phyloP scores from a whole-genome alignment of 2,329 filamentous ascomycete genomes.

The Coniella vitis region DNA sequence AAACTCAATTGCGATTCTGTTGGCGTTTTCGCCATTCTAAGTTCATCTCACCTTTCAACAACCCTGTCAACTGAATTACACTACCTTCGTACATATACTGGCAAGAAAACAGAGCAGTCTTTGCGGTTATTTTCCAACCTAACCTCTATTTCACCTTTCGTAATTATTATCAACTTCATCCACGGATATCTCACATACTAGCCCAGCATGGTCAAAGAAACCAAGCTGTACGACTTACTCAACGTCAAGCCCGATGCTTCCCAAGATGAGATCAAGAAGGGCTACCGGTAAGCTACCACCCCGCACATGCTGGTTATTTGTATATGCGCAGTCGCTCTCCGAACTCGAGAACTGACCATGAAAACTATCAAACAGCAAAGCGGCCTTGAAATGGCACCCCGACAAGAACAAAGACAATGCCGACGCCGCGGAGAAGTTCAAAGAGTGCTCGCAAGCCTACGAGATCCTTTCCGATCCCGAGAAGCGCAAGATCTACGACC shows the following conservation, averaged over 20 bases:
- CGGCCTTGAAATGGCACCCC: slow-evolving; percentile 85
- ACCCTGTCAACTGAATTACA: no score
- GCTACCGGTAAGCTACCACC: slow-evolving; percentile 60
- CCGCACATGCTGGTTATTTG: not conserved
- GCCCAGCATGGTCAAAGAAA: slow-evolving; percentile 80
- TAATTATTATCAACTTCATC: not conserved
- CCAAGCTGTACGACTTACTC: slow-evolving; percentile 87
- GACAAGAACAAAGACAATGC: slow-evolving; percentile 97
- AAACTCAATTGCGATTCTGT: no score
- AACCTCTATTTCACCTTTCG: no score
- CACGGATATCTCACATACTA: not conserved
- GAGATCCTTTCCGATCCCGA: slow-evolving; percentile 96
- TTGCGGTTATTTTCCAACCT: no score
- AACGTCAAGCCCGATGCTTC: slow-evolving; percentile 70
- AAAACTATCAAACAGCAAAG: slow-evolving; percentile 52
- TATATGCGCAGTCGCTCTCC: not conserved
- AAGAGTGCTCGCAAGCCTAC: slow-evolving; percentile 95
- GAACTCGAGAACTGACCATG: slow-evolving; percentile 28
- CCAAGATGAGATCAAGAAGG: slow-evolving; percentile 97
- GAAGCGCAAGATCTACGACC: slow-evolving; percentile 92
- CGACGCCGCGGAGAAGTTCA: slow-evolving; percentile 85
- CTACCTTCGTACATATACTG: no score
- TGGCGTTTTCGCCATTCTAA: not conserved
- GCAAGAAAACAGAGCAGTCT: no score
- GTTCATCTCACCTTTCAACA: no score